A percentile compares a stretch with the other conserved stretches of the same genome.
These are phyloP conservation scores for Tilletia indica DNA, from an alignment of 1,284 basidiomycete genomes.

Conservation along the genomic window DNA sequence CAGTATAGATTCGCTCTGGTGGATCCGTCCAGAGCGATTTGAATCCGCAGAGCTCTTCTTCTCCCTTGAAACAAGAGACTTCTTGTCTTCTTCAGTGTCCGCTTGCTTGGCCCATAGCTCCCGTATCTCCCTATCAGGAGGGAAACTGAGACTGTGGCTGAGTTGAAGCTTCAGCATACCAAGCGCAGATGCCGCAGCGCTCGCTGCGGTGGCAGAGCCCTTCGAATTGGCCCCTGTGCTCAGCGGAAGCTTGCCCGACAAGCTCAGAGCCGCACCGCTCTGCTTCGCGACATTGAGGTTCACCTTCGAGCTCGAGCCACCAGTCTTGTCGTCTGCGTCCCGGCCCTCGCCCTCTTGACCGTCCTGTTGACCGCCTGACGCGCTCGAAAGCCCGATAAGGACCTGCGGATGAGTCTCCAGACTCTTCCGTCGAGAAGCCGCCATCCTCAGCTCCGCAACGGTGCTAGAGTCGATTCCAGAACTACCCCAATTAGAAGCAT, in stretches of 20 bases:
- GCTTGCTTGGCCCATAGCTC: neutral
- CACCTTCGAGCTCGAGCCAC: neutral
- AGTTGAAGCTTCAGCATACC: conserved; percentile 19
- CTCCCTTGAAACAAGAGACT: neutral
- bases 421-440: conserved; percentile 14
- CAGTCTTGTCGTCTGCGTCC: neutral
- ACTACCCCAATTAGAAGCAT: neutral
- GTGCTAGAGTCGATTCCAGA: neutral
- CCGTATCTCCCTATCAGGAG: conserved; percentile 4
- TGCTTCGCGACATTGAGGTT: neutral
- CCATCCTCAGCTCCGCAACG: conserved; percentile 8
- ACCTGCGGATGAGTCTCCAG: neutral
- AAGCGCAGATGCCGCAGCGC: neutral
- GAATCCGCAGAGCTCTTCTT: neutral
- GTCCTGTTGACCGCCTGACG: neutral
- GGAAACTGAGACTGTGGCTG: conserved; percentile 17
- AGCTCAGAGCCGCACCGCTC: conserved; percentile 6
- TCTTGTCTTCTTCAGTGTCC: neutral
- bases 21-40: neutral
- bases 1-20: conserved; percentile 3
- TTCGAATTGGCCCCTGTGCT: neutral
- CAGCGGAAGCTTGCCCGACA: conserved; percentile 13
- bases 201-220: neutral
- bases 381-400: neutral
- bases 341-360: neutral